These are phyloP conservation scores for Pseudonectria buxi DNA, from an alignment of 2,329 filamentous ascomycete species.

Conservation along the genomic window DNA sequence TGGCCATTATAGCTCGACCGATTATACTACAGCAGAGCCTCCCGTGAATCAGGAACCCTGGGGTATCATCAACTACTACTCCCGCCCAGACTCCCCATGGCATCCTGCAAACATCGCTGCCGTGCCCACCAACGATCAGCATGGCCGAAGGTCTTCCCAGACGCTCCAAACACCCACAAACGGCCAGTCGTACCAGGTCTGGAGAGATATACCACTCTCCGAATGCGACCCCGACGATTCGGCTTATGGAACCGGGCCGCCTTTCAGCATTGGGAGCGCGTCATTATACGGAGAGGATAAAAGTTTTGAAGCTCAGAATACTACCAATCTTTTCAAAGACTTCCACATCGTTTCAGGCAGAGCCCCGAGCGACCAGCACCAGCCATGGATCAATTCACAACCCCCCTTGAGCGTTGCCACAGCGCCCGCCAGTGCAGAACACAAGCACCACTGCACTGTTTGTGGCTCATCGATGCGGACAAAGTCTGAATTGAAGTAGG, in stretches of 20 bases:
- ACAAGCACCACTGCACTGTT: slow-evolving; percentile 26
- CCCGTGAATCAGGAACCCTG: no score
- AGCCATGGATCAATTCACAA: slow-evolving; percentile 6
- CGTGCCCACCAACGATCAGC: slow-evolving; percentile 18
- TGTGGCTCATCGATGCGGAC: slow-evolving; percentile 42
- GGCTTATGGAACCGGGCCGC: slow-evolving; percentile 36
- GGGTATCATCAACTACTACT: no score
- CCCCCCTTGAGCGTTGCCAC: slow-evolving; percentile 13
- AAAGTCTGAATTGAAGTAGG: slow-evolving; percentile 50
- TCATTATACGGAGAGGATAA: slow-evolving; percentile 40
- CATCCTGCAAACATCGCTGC: no score
- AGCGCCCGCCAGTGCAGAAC: slow-evolving; percentile 8
- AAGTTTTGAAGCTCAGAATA: slow-evolving; percentile 32
- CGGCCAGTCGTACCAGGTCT: slow-evolving; percentile 13
- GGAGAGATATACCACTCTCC: slow-evolving; percentile 25
- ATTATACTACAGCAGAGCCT: no score
- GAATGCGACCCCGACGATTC: slow-evolving; percentile 39
- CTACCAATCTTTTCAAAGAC: slow-evolving; percentile 29
- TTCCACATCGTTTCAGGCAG: slow-evolving; percentile 12
- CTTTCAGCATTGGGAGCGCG: slow-evolving; percentile 36
- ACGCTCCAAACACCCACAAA: slow-evolving; percentile 9
- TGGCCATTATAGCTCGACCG: no score
- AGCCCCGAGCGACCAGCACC: slow-evolving; percentile 1
- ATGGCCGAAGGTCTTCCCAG: slow-evolving; percentile 15
- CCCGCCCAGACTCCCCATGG: no score